Conservation (phyloP, 345 rosid species). For the Hypericum perforatum region DNA sequence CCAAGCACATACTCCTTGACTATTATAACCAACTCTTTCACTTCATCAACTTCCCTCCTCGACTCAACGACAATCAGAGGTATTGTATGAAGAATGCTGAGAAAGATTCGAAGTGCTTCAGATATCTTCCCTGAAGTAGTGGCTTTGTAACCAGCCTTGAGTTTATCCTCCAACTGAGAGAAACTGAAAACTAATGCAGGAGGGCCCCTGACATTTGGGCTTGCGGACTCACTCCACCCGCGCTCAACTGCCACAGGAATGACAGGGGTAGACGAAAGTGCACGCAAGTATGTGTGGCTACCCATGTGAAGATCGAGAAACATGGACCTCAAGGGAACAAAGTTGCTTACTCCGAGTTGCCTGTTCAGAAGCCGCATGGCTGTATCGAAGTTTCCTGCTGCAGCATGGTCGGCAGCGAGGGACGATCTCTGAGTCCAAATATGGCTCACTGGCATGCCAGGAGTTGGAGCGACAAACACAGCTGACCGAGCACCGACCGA, state of each 20-base stretch:
- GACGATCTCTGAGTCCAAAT: slow-evolving; percentile 84
- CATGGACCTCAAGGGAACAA: slow-evolving; percentile 58
- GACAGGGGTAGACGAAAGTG: slow-evolving; percentile 66
- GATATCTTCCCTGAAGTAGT: slow-evolving; percentile 69
- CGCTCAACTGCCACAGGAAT: slow-evolving; percentile 68
- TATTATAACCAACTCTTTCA: slow-evolving; percentile 64
- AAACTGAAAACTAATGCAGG: slow-evolving; percentile 72
- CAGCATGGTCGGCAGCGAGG: slow-evolving; percentile 86
- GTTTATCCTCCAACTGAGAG: slow-evolving; percentile 86
- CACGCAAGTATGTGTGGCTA: slow-evolving; percentile 73
- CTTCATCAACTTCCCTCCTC: slow-evolving; percentile 96
- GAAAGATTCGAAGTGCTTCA: slow-evolving; percentile 68
- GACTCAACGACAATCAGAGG: slow-evolving; percentile 86
- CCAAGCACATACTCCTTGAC: slow-evolving; percentile 84
- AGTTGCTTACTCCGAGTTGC: slow-evolving; percentile 84
- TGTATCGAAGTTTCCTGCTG: slow-evolving; percentile 86
- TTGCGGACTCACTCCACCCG: slow-evolving; percentile 69
- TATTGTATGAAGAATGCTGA: slow-evolving; percentile 78
- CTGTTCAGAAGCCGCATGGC: slow-evolving; percentile 84
- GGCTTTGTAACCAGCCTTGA: slow-evolving; percentile 83
- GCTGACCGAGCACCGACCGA: slow-evolving; percentile 49
- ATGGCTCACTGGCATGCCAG: slow-evolving; percentile 82
- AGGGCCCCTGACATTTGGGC: slow-evolving; percentile 76
- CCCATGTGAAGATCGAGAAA: slow-evolving; percentile 67
- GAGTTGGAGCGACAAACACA: slow-evolving; percentile 71